A percentile compares a stretch with the other conserved stretches of the same genome.
Evolutionary conservation across 306 rosid genomes (phyloP).

Genomic region (Ziziphus jujuba): DNA sequence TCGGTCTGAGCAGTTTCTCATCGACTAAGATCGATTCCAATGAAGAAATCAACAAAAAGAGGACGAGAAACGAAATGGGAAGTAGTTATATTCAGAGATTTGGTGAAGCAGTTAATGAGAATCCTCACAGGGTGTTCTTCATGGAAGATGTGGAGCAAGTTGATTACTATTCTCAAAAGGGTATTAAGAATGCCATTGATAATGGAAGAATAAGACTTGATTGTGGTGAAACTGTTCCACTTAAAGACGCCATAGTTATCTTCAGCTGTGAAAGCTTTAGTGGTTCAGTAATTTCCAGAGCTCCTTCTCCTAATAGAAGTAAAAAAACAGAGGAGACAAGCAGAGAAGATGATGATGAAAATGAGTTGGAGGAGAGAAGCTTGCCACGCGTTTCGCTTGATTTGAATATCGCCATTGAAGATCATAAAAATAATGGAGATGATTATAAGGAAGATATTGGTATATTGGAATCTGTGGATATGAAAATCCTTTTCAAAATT

Average conservation of each 20-base stretch:
- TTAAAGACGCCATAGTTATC: constrained; percentile 75
- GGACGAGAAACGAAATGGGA: constrained; percentile 53
- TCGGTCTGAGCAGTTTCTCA: constrained; percentile 47
- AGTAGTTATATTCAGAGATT: constrained; percentile 56
- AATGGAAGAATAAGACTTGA: constrained; percentile 54
- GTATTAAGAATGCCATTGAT: constrained; percentile 58
- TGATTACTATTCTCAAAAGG: constrained; percentile 58
- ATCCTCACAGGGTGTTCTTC: constrained; percentile 79
- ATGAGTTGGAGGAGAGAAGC: constrained; percentile 24
- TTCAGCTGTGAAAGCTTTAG: constrained; percentile 50
- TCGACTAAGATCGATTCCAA: too few relatives aligned
- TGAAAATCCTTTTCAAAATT: constrained; percentile 43
- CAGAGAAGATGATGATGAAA: constrained; percentile 32
- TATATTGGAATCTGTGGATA: constrained; percentile 64
- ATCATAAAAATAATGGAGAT: constrained; percentile 10
- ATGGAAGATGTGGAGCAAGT: constrained; percentile 69
- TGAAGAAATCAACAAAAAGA: constrained; percentile 42
- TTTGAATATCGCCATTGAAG: constrained; percentile 68
- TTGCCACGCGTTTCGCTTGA: constrained; percentile 44
- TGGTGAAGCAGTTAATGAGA: constrained; percentile 77
- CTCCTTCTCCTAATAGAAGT: constrained; percentile 25
- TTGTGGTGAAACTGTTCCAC: constrained; percentile 53
- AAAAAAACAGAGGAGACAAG: constrained; percentile 12
- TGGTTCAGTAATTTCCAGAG: constrained; percentile 21
- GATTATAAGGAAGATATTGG: constrained; percentile 19